Conservation (phyloP, 2,329 filamentous ascomycete species). For the Talaromyces marneffei region DNA sequence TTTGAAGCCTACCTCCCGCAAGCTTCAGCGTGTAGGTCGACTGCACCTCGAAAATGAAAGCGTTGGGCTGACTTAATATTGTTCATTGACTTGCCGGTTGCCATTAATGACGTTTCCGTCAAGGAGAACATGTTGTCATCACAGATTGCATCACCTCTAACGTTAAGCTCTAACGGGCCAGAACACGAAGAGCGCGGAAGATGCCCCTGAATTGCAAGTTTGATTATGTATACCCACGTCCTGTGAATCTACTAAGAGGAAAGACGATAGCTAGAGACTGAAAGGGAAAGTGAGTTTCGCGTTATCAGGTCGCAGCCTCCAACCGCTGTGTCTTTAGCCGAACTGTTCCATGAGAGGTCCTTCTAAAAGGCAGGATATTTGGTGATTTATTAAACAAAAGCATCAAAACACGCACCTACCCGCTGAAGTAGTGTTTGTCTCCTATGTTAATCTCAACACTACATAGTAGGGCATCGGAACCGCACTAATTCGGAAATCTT, state of each 20-base stretch:
- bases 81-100: neutral
- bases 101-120: too few species aligned
- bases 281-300: too few species aligned
- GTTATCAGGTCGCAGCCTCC: neutral
- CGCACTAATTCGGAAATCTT: neutral
- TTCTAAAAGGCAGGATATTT: neutral
- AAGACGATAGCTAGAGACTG: neutral
- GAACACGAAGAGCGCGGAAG: too few species aligned
- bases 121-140: too few species aligned
- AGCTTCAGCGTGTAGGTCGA: neutral
- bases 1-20: neutral
- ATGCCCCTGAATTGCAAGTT: too few species aligned
- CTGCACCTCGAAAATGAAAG: neutral
- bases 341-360: neutral
- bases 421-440: neutral
- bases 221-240: neutral
- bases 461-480: neutral
- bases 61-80: neutral
- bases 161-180: too few species aligned
- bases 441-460: neutral
- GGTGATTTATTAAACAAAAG: neutral
- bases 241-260: neutral
- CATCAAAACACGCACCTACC: neutral
- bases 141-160: too few species aligned
- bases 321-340: neutral